Evolutionary conservation across 257 asterid genomes (phyloP).

Genomic region (Fraxinus cuspidata): DNA sequence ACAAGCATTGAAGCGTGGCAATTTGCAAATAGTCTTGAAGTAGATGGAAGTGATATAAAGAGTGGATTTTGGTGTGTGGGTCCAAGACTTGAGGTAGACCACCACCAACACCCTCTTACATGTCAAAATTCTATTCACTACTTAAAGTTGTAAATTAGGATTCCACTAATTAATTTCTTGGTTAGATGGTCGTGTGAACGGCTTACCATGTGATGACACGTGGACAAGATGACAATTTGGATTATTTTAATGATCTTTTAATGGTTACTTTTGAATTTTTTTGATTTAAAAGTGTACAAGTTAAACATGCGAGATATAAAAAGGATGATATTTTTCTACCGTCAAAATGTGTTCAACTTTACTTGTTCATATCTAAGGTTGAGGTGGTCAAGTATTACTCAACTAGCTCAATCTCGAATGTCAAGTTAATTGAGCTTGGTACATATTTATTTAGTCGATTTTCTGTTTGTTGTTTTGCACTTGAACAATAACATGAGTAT

Average conservation of each 20-base stretch:
- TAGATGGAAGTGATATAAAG: conserved; percentile 2
- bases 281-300: background rate
- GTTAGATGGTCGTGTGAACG: background rate
- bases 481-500: too few relatives aligned
- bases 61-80: background rate
- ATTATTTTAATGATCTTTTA: background rate
- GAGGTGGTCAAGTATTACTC: background rate
- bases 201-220: background rate
- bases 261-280: background rate
- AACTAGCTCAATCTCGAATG: background rate
- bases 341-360: background rate
- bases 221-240: background rate
- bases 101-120: background rate
- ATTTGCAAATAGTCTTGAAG: background rate
- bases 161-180: background rate
- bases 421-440: background rate
- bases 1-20: background rate
- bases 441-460: background rate
- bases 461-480: too few relatives aligned
- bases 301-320: background rate
- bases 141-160: background rate
- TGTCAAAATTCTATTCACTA: background rate
- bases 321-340: background rate
- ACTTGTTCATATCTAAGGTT: background rate
- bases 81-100: background rate